Percentiles rank a stretch among this genome's conserved stretches.
Evolutionary conservation across 1,139 yeast genomes (phyloP).

Genomic region (Saccharomyces hybrid): DNA sequence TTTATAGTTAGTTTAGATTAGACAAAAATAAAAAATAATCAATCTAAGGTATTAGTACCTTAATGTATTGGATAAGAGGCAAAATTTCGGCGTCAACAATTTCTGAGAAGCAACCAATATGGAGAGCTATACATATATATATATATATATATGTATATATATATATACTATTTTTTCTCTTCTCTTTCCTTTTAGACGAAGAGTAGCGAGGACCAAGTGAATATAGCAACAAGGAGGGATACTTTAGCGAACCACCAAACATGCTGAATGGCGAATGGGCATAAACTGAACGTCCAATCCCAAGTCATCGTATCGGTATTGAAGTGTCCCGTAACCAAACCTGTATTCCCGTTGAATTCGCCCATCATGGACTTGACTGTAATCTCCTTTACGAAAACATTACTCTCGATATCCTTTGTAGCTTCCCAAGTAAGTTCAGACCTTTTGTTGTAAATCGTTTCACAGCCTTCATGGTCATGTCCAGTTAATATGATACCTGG

Average conservation of each 20-base stretch:
- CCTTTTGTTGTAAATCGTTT: conserved; percentile 50
- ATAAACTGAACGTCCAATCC: conserved; percentile 63
- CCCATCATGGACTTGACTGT: conserved; percentile 96
- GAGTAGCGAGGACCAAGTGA: conserved; percentile 22
- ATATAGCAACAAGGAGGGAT: conserved; percentile 38
- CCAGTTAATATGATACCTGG: conserved; percentile 84
- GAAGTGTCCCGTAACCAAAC: conserved; percentile 68
- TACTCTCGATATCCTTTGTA: conserved; percentile 32
- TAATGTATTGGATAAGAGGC: background rate
- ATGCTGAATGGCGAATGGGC: conserved; percentile 84
- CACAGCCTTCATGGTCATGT: conserved; percentile 95
- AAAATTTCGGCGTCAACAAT: background rate
- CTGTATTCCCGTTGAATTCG: conserved; percentile 84
- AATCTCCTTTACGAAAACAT: conserved; percentile 52
- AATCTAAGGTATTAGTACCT: background rate
- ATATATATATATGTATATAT: background rate
- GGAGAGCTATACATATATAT: background rate
- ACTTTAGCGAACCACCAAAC: conserved; percentile 90
- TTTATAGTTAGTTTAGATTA: background rate
- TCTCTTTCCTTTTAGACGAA: background rate
- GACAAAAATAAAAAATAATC: background rate
- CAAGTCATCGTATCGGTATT: conserved; percentile 38
- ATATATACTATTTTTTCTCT: background rate
- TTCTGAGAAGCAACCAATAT: background rate
- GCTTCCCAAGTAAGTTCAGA: conserved; percentile 48